Base-by-base conservation (phyloP, 352 stramenopile genomes). In the Blastocystis hominis region DNA sequence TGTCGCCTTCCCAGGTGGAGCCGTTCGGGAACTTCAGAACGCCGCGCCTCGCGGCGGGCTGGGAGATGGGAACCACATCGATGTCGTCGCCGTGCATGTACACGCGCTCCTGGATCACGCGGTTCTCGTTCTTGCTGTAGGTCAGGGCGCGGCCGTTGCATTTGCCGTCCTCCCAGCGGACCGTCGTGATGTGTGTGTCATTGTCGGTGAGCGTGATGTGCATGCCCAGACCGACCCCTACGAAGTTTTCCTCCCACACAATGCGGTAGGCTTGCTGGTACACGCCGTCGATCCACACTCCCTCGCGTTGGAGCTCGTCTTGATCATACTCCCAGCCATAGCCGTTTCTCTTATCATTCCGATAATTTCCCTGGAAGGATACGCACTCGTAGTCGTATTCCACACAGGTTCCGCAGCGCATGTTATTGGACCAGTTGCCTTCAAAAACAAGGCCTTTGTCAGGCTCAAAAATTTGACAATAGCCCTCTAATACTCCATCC, bases 291-390 rank as follows among this genome's bases (percentile, higher is more conserved):
- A 44, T n/a, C 72, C 72, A 84, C 30, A 54, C 55, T n/a, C 72
- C 72, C 40, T 84, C 72, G 20, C 72, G 72, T 40, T 84, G 72
- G 24, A 84, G 47, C 56, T 84, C 72, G 46, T 84, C 68, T 7
- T 84, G 34, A 30, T 84, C 50, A 24, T 84, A 84, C 50, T 84
- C 72, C 72, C 72, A 84, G 30, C 72, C 72, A 40, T 84, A 84
- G 5, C 72, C 72, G 46, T 84, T 84, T 34, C 72, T 34, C 72
- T 84, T 84, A 15, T 84, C 72, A 24, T 84, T 69, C 30, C 50
- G 50, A 44, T 84, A 84, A 2, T 46, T 30, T 1, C 72, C 72
- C 40, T 84, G 72, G 55, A 84, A 84, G 53, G 72, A 84, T 2
- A 84, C 72, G 72, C 62, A 68, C 44, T 53, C 72, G 56, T 66